A percentile compares a stretch with the other conserved stretches of the same genome.
phyloP scores from a whole-genome alignment of 306 rosid species.

The Albizia julibrissin region DNA sequence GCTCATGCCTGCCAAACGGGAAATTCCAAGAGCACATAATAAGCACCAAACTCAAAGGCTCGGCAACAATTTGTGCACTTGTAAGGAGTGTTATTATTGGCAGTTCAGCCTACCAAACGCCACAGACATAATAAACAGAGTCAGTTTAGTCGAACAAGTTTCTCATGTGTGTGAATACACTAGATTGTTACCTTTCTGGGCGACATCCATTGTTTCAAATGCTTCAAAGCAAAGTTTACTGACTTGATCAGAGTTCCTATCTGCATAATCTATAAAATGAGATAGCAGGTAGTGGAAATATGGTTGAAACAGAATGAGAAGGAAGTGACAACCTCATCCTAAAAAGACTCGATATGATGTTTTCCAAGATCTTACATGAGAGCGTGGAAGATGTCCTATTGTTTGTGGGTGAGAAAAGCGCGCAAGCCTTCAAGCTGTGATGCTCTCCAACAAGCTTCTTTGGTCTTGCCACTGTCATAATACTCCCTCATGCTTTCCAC shows the following conservation, averaged over 20 bases:
- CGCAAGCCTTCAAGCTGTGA: conserved; percentile 62
- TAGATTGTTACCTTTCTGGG: conserved; percentile 54
- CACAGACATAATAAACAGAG: background rate
- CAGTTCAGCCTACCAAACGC: conserved; percentile 50
- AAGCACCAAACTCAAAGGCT: conserved; percentile 75
- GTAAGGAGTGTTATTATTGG: conserved; percentile 64
- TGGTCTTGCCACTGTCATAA: conserved; percentile 54
- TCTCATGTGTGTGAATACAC: background rate
- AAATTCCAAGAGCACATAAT: conserved; percentile 79
- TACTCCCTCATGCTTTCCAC: conserved; percentile 46
- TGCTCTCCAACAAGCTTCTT: conserved; percentile 63
- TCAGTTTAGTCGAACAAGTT: background rate
- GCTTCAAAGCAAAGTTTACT: conserved; percentile 51
- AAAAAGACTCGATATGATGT: conserved; percentile 61
- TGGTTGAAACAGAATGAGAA: background rate
- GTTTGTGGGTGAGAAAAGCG: conserved; percentile 42
- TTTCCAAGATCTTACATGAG: too few relatives aligned
- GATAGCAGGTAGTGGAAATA: background rate
- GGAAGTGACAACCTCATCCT: conserved; percentile 62
- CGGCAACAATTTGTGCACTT: conserved; percentile 63
- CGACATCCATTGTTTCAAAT: conserved; percentile 67
- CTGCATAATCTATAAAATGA: conserved; percentile 19
- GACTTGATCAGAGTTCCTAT: conserved; percentile 64
- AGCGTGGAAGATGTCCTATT: conserved; percentile 50
- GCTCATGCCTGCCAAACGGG: conserved; percentile 54